These are phyloP conservation scores for Megacollybia platyphylla DNA, from an alignment of 1,284 basidiomycete species.

Conservation along the genomic window DNA sequence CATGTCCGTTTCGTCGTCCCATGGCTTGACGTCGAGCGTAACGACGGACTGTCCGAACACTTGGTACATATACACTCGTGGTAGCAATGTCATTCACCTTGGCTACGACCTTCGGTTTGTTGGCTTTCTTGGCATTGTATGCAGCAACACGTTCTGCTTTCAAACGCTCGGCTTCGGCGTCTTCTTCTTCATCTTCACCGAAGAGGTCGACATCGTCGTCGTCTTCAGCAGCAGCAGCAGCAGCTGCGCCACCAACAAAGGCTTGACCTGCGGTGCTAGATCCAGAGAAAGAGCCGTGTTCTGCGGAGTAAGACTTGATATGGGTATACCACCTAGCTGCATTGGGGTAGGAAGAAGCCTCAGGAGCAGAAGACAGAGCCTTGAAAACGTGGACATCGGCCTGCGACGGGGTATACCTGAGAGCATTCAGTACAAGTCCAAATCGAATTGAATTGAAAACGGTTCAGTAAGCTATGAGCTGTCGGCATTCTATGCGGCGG, in stretches of 20 bases:
- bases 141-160: slow-evolving; percentile 93
- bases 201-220: slow-evolving; percentile 90
- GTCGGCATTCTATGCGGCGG: slow-evolving; percentile 62
- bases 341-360: slow-evolving; percentile 62
- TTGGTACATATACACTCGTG: slow-evolving; percentile 8
- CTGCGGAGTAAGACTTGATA: slow-evolving; percentile 77
- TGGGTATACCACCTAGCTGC: slow-evolving; percentile 91
- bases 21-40: slow-evolving; percentile 95
- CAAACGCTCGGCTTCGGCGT: slow-evolving; percentile 87
- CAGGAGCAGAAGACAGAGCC: slow-evolving; percentile 52
- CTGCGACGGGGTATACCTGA: slow-evolving; percentile 88
- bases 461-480: slow-evolving; percentile 57
- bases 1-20: slow-evolving; percentile 99
- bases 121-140: slow-evolving; percentile 90
- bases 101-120: slow-evolving; percentile 80
- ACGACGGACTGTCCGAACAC: slow-evolving; percentile 63
- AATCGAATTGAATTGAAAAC: slow-evolving; percentile 6
- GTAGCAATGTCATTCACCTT: slow-evolving; percentile 46
- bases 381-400: slow-evolving; percentile 95
- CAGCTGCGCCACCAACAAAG: slow-evolving; percentile 40
- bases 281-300: slow-evolving; percentile 71
- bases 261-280: slow-evolving; percentile 76
- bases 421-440: slow-evolving; percentile 7
- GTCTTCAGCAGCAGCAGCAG: slow-evolving; percentile 52
- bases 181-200: slow-evolving; percentile 85